Evolutionary conservation across 345 rosid genomes (phyloP).

Genomic region (Lumnitzera racemosa): DNA sequence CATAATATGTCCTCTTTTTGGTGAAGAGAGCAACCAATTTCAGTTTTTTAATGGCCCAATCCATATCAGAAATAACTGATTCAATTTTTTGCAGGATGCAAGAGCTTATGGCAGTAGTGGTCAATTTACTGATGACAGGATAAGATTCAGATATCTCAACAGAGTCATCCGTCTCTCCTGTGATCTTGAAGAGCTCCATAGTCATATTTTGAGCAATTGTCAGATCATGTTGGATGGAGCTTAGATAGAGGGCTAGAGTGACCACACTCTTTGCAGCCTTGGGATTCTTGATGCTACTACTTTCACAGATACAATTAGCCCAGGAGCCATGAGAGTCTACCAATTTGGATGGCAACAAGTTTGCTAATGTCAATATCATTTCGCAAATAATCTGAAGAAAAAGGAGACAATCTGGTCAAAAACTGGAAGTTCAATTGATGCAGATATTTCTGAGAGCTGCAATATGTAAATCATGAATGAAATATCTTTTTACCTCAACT

Average conservation of each 20-base stretch:
- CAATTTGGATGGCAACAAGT: conserved; percentile 41
- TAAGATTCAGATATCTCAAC: conserved; percentile 32
- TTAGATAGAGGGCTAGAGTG: conserved; percentile 42
- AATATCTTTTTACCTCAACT: conserved; percentile 44
- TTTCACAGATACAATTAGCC: conserved; percentile 53
- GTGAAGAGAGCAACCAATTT: conserved; percentile 31
- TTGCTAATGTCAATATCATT: conserved; percentile 35
- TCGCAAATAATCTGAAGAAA: conserved; percentile 55
- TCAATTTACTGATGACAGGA: conserved; percentile 46
- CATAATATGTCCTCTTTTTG: conserved; percentile 26
- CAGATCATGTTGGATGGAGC: conserved; percentile 51
- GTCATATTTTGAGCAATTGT: conserved; percentile 39
- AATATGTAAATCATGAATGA: not conserved
- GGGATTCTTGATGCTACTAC: conserved; percentile 29
- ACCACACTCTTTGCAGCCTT: conserved; percentile 43
- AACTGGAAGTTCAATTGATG: not conserved
- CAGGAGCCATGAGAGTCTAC: conserved; percentile 56
- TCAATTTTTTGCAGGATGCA: conserved; percentile 51
- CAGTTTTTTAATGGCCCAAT: conserved; percentile 58
- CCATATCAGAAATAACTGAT: conserved; percentile 44
- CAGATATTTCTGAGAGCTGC: not conserved
- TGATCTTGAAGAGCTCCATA: conserved; percentile 37
- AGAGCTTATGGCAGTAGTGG: conserved; percentile 34
- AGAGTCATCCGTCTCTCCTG: conserved; percentile 21
- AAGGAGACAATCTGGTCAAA: not conserved